Evolutionary conservation across 2,329 filamentous ascomycete species (phyloP), one percentile per base, ranked within the genome.

Genomic region (Paracorniculantispora psalliotae): DNA sequence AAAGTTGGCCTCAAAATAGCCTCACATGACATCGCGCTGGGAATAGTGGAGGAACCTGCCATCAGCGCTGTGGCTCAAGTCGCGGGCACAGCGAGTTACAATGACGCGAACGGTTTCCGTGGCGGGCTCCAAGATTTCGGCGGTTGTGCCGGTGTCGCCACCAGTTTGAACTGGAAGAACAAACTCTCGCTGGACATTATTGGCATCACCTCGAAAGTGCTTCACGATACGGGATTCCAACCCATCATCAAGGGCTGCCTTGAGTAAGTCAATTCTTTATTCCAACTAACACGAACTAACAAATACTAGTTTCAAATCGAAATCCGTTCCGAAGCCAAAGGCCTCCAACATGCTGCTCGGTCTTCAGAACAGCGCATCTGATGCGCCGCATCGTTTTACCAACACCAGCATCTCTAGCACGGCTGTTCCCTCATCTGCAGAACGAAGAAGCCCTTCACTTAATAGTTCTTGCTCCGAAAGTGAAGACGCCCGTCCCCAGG

Each of bases 131-230:
- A 51, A 12, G 60, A 64, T 5, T 61, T 30, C 1, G 52, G 68
- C 12, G 64, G 63, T 10, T 72, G 69, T 50, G 55, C 61, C 1
- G 69, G 70, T 37, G 67, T 71, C 48, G 59, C 57, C 57, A 64
- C 66, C 4, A 61, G 66, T 46, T 50, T 71, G 35, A 70, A 59
- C 62, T 68, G 67, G 66, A 64, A 68, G 7, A 71, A 71, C 57
- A 61, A 44, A 48, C 44, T 72, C 7, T 66, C 60, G 33, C 48
- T 65, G 10, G 64, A 67, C 17, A 41, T 64, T 12, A 39, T 64
- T 3, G 63, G 62, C 2, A 13, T 60, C n/a, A 61, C 49, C 13
- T 52, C 60, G 17, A 50, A 58, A 25, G 49, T 63, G 4, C 56
- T 68, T 3, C 30, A 66, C n/a, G 67, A 71, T 33, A 67, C 66